Evolutionary conservation across 768 basidiomycete genomes (phyloP).

Genomic region (Collybiopsis luxurians): DNA sequence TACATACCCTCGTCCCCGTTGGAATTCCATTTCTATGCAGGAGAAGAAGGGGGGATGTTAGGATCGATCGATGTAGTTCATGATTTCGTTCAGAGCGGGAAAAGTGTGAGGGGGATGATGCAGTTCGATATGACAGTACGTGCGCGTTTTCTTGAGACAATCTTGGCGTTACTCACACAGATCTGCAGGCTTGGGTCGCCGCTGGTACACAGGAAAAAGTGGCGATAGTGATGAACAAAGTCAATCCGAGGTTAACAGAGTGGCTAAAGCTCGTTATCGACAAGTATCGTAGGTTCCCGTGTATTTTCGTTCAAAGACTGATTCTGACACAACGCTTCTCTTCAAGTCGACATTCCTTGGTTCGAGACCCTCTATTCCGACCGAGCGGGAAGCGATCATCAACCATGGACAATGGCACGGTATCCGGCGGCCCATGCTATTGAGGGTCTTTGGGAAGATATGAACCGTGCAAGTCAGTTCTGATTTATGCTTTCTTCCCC

Average conservation of each 20-base stretch:
- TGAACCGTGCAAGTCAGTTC: slow-evolving; percentile 55
- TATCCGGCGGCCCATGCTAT: slow-evolving; percentile 60
- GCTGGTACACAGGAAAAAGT: slow-evolving; percentile 14
- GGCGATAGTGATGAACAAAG: slow-evolving; percentile 6
- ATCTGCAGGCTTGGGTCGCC: slow-evolving; percentile 7
- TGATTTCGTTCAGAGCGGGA: slow-evolving; percentile 31
- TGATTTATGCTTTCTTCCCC: slow-evolving; percentile 9
- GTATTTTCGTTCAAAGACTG: too few relatives aligned
- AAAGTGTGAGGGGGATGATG: slow-evolving; percentile 37
- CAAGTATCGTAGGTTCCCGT: not conserved
- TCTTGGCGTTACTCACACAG: not conserved
- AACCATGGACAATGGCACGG: slow-evolving; percentile 59
- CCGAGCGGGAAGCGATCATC: slow-evolving; percentile 15
- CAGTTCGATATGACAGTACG: slow-evolving; percentile 25
- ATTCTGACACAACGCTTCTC: not conserved
- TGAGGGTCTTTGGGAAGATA: slow-evolving; percentile 46
- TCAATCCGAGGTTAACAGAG: slow-evolving; percentile 8
- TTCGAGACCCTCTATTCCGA: slow-evolving; percentile 3
- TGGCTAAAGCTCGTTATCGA: slow-evolving; percentile 10
- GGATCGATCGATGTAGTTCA: slow-evolving; percentile 44
- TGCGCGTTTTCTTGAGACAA: not conserved
- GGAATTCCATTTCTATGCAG: slow-evolving; percentile 33
- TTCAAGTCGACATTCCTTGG: slow-evolving; percentile 14
- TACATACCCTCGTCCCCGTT: slow-evolving; percentile 24
- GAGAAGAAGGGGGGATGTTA: slow-evolving; percentile 26